A percentile compares a stretch with the other conserved stretches of the same genome.
Conservation (phyloP, 2,329 filamentous ascomycete species). For the Coniochaeta sp. region DNA sequence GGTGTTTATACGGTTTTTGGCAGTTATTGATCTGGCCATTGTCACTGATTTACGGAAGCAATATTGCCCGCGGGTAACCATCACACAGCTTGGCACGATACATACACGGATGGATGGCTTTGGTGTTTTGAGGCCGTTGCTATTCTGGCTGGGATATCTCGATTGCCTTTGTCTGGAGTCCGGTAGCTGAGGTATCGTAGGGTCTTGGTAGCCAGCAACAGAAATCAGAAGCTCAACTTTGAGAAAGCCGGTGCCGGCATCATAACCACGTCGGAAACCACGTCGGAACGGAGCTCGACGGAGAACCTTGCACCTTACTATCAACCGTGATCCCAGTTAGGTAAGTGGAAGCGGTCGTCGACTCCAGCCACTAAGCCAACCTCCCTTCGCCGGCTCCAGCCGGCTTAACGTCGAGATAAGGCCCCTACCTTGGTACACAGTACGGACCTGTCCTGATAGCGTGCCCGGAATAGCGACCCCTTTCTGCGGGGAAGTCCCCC, state of each 20-base stretch:
- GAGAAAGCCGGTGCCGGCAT: background rate
- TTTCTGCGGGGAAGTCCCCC: background rate
- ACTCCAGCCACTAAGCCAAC: background rate
- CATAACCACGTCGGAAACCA: background rate
- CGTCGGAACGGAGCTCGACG: no score
- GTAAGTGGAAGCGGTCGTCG: background rate
- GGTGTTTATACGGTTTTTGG: background rate
- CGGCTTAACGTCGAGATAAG: constrained; percentile 1
- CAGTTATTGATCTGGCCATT: background rate
- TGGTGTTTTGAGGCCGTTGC: background rate
- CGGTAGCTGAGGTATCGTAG: no score
- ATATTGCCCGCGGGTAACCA: background rate
- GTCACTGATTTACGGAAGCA: background rate
- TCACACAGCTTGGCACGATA: background rate
- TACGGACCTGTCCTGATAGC: background rate
- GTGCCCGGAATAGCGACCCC: background rate
- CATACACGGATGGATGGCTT: no score
- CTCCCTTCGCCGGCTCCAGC: background rate
- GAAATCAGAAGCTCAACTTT: no score
- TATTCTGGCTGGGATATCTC: background rate
- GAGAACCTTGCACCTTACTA: background rate
- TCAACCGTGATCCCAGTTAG: background rate
- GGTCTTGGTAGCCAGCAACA: no score
- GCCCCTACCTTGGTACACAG: no score
- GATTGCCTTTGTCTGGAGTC: background rate